These are phyloP conservation scores for Cryoendolithus antarcticus DNA, from an alignment of 2,329 filamentous ascomycete species.

Conservation along the genomic window DNA sequence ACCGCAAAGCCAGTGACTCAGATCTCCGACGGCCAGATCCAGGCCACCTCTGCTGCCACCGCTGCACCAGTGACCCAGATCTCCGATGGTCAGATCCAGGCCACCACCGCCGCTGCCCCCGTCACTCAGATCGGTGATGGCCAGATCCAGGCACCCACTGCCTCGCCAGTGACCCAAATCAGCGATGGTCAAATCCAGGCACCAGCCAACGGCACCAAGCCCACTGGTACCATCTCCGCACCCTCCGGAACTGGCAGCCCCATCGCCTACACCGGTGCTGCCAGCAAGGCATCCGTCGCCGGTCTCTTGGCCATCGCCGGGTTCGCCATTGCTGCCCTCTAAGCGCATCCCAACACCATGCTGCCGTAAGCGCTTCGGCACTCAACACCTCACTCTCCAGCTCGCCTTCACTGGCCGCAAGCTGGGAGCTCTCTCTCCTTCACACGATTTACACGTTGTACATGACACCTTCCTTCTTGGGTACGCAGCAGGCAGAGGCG, in stretches of 20 bases:
- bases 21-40: constrained; percentile 19
- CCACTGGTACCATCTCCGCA: constrained; percentile 1
- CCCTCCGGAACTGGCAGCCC: constrained; percentile 4
- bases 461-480: too few species aligned
- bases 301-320: constrained; percentile 17
- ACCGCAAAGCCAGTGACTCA: constrained; percentile 13
- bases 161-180: constrained; percentile 8
- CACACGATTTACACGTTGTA: too few species aligned
- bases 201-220: constrained; percentile 3
- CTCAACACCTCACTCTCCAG: too few species aligned
- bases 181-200: constrained; percentile 16
- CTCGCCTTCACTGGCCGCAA: too few species aligned
- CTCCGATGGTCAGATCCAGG: constrained; percentile 18
- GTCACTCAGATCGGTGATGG: constrained; percentile 14
- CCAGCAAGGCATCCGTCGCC: constrained; percentile 2
- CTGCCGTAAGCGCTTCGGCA: too few species aligned
- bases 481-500: too few species aligned
- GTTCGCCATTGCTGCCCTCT: constrained; percentile 3
- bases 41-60: constrained; percentile 7
- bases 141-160: constrained; percentile 10
- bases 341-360: not conserved
- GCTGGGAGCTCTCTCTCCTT: too few species aligned
- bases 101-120: constrained; percentile 2
- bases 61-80: constrained; percentile 15
- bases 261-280: constrained; percentile 2